Evolutionary conservation across 331 rosid genomes (phyloP).

Genomic region (Prunus yedoensis): DNA sequence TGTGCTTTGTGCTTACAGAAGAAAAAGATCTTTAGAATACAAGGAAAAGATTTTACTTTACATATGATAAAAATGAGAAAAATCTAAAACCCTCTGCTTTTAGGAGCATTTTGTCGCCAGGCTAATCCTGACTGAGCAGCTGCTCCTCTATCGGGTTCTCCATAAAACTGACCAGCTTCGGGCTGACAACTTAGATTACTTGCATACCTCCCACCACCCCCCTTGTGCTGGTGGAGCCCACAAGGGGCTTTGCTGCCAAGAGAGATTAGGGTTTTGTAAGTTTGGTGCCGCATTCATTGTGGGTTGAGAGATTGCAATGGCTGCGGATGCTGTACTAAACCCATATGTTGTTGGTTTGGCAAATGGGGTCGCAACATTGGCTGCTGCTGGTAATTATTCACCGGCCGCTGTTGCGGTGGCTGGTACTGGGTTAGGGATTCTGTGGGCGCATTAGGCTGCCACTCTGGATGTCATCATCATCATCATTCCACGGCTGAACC

Average conservation of each 20-base stretch:
- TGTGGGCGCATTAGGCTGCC: slow-evolving; percentile 69
- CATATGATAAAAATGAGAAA: slow-evolving; percentile 6
- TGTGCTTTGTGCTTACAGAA: slow-evolving; percentile 38
- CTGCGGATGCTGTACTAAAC: slow-evolving; percentile 26
- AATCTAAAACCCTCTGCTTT: slow-evolving; percentile 66
- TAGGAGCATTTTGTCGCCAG: slow-evolving; percentile 61
- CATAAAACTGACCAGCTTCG: slow-evolving; percentile 44
- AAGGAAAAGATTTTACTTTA: slow-evolving; percentile 22
- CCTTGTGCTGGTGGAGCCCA: slow-evolving; percentile 48
- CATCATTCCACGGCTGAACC: slow-evolving; percentile 75
- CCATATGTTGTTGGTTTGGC: slow-evolving; percentile 12
- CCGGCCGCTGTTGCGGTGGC: slow-evolving; percentile 29
- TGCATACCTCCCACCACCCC: slow-evolving; percentile 23
- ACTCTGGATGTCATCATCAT: slow-evolving; percentile 92
- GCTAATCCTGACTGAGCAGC: slow-evolving; percentile 35
- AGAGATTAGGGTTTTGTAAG: slow-evolving; percentile 23
- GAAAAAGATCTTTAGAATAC: slow-evolving; percentile 13
- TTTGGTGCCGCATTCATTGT: slow-evolving; percentile 34
- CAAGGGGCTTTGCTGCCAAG: slow-evolving; percentile 35
- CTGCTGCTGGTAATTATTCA: slow-evolving; percentile 39
- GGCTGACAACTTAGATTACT: slow-evolving; percentile 28
- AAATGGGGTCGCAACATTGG: slow-evolving; percentile 40
- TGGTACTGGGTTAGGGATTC: slow-evolving; percentile 37
- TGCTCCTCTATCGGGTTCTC: slow-evolving; percentile 29
- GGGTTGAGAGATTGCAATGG: slow-evolving; percentile 33